Evolutionary conservation across 2,329 filamentous ascomycete genomes (phyloP).

Genomic region (Aspergillus sp.): DNA sequence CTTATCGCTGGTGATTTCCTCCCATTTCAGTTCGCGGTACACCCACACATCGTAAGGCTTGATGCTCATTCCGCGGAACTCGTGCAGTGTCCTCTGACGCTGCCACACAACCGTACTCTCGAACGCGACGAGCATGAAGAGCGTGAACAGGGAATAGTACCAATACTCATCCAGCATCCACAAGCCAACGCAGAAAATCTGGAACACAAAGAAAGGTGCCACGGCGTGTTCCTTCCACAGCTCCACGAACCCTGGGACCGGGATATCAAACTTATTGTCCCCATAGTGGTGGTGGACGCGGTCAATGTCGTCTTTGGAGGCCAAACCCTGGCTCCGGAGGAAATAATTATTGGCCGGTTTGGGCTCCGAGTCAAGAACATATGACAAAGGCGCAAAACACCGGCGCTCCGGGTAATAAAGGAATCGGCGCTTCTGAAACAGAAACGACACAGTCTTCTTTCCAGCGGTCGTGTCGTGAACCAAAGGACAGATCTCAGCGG

Average conservation of each 20-base stretch:
- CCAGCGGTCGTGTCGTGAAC: conserved; percentile 65
- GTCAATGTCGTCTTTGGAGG: conserved; percentile 63
- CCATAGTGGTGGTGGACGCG: conserved; percentile 88
- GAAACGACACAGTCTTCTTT: conserved; percentile 71
- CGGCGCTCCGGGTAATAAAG: conserved; percentile 64
- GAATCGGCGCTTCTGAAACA: conserved; percentile 97
- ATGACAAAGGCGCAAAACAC: conserved; percentile 72
- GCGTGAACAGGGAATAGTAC: conserved; percentile 98
- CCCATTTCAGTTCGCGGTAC: conserved; percentile 79
- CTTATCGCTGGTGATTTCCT: conserved; percentile 78
- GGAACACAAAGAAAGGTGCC: conserved; percentile 98
- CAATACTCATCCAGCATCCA: conserved; percentile 99
- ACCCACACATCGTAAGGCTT: conserved; percentile 95
- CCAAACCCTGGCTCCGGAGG: conserved; percentile 69
- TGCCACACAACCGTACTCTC: conserved; percentile 99
- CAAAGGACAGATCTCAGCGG: conserved; percentile 77
- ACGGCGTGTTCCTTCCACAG: conserved; percentile 98
- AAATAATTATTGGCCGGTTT: conserved; percentile 70
- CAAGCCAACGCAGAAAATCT: conserved; percentile 94
- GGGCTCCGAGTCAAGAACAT: conserved; percentile 74
- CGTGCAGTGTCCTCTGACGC: conserved; percentile 84
- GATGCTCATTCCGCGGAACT: conserved; percentile 99
- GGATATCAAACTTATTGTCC: conserved; percentile 92
- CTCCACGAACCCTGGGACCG: conserved; percentile 89
- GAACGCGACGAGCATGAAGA: conserved; percentile 96